A percentile compares a stretch with the other conserved stretches of the same genome.
phyloP scores from a whole-genome alignment of 495 filamentous ascomycete species.

The Cenococcum geophilum region DNA sequence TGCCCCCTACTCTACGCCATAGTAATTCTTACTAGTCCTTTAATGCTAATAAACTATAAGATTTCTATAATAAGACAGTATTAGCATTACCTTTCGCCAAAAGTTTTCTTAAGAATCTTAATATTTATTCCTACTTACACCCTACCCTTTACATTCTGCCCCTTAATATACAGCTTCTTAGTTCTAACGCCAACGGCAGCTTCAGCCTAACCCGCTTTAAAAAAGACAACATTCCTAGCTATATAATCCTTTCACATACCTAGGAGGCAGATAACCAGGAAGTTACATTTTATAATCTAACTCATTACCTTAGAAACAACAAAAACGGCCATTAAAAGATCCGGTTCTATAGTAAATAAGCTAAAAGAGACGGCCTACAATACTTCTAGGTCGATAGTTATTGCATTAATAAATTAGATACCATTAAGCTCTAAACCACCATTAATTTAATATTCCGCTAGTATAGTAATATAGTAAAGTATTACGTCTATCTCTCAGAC shows the following conservation, averaged over 20 bases:
- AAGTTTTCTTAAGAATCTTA: too few species aligned
- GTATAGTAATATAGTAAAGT: neutral
- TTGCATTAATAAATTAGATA: neutral
- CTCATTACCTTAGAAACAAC: neutral
- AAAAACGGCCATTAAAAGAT: neutral
- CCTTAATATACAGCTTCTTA: too few species aligned
- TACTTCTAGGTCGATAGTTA: neutral
- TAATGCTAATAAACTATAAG: too few species aligned
- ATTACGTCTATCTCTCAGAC: neutral
- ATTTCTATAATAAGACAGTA: too few species aligned
- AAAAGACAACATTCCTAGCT: neutral
- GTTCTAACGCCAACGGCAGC: neutral
- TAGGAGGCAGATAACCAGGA: neutral
- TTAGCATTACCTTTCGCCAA: too few species aligned
- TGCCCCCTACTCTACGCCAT: too few species aligned
- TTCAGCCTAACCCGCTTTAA: neutral
- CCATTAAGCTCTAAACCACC: neutral
- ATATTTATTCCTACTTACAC: too few species aligned
- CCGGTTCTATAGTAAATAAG: neutral
- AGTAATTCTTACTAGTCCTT: too few species aligned
- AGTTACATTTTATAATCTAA: neutral
- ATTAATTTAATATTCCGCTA: neutral
- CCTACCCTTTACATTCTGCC: too few species aligned
- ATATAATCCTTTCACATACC: neutral
- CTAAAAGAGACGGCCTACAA: neutral